Base-by-base conservation (phyloP, 345 rosid species). In the Murraya koenigii region DNA sequence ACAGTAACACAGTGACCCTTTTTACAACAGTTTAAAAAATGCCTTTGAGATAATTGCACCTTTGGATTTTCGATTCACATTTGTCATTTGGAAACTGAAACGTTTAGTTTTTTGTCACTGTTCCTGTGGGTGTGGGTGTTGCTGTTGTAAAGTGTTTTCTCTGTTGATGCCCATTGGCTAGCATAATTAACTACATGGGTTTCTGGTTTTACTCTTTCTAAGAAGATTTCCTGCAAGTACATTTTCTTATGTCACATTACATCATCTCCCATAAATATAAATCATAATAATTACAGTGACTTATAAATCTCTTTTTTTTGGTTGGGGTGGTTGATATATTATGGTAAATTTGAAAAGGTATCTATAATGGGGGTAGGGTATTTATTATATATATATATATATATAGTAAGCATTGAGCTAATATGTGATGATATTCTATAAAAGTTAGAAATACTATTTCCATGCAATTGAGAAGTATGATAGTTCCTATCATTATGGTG, bases 21-120 rank as follows among this genome's bases (percentile, higher is more conserved):
- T 74, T 79, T 71, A 15, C 61, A 74, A 68, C 73, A 32, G 72
- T 76, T 71, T 38, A 11, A 64, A 52, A 71, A 10, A 41, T 5
- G 15, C 41, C 10, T 11, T 13, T 13, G 49, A n/a, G 23, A 38
- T 4, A 36, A 59, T 44, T 69, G 76, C 74, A 52, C 74, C 79
- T 76, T 75, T 84, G 82, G 82, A 73, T 13, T 11, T 44, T 44
- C 15, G 49, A 44, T 44, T 44, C 49, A 44, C 49, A 44, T 44
- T 71, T 82, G 87, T 82, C 80, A 82, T 78, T 77, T 64, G 77
- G 23, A 17, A 78, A 44, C 76, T 26, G 76, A 73, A 47, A 62
- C 60, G 56, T 72, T 30, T 80, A 77, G 80, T 71, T 54, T 74
- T 76, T 80, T 65, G 78, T 82, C 77, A 79, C 76, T 78, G 75